Conservation (phyloP, 2,329 filamentous ascomycete species). For the Alternaria incomplexa region DNA sequence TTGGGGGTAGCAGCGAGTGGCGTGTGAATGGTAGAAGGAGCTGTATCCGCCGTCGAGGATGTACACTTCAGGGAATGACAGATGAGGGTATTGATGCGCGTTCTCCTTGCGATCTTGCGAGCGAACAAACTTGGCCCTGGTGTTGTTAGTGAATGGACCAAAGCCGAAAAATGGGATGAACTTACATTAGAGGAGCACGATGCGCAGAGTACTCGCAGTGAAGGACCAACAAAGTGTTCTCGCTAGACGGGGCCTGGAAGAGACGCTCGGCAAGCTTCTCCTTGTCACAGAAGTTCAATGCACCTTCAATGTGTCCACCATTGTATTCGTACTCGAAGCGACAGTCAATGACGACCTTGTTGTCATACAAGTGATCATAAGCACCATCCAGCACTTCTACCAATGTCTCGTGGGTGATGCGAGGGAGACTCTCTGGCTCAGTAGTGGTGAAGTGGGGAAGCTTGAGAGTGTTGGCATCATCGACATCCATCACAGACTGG, state of each 20-base stretch:
- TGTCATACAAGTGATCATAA: slow-evolving; percentile 75
- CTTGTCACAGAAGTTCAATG: slow-evolving; percentile 97
- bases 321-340: slow-evolving; percentile 99
- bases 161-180: neutral
- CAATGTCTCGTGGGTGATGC: slow-evolving; percentile 82
- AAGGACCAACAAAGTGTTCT: slow-evolving; percentile 83
- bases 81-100: slow-evolving; percentile 80
- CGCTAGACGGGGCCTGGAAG: slow-evolving; percentile 67
- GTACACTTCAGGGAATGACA: slow-evolving; percentile 97
- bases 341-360: slow-evolving; percentile 90
- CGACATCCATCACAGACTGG: slow-evolving; percentile 82
- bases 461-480: slow-evolving; percentile 73
- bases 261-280: slow-evolving; percentile 81
- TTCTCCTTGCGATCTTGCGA: slow-evolving; percentile 87
- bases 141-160: slow-evolving; percentile 22
- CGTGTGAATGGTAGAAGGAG: slow-evolving; percentile 83
- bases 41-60: slow-evolving; percentile 97
- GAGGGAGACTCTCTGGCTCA: slow-evolving; percentile 83
- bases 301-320: slow-evolving; percentile 91
- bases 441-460: slow-evolving; percentile 88
- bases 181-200: slow-evolving; percentile 86
- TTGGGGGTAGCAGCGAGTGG: slow-evolving; percentile 84
- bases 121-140: slow-evolving; percentile 82
- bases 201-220: slow-evolving; percentile 99
- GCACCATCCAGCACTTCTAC: slow-evolving; percentile 87